Base-by-base conservation (phyloP, 2,329 filamentous ascomycete species). In the Aspergillus bombycis region DNA sequence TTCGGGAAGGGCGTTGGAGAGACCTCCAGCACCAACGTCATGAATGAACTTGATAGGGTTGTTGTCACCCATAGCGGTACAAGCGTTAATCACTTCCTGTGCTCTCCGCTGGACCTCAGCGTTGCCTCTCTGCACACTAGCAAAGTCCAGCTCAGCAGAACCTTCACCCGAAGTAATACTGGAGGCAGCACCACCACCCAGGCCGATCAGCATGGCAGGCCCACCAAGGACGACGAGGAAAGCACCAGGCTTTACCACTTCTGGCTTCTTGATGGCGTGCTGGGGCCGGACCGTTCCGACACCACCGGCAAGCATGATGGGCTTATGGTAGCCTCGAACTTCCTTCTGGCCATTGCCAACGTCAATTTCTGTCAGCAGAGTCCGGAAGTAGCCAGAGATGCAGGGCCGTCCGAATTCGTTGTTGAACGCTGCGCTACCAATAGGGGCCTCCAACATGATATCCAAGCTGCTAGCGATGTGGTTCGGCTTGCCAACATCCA, bases 41-140 rank as follows among this genome's bases (percentile, higher is more conserved):
- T 99, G 95, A 67, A 99, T 98, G 81, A 98, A 94, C 61, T 92
- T 90, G 70, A 99, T 98, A 0, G 95, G 95, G 75, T 91, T 98
- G 67, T 93, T 84, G 4, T 89, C 82, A 19, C 94, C 94, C 71
- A 98, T 86, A 3, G 92, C 90, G 32, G 91, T 89, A 77, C 95
- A 99, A 5, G 93, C 90, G 78, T 98, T 95, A 79, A 99, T 99
- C 68, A 99, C 95, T 87, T 98, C 96, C 80, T 99, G 95, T 2
- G 94, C 95, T 71, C 95, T 87, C 66, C 95, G 86, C 79, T 99
- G 93, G 78, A 98, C 94, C 80, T 99, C 95, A 1, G 95, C 94
- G 74, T 99, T 99, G 54, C 94, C 95, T 80, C 95, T 86, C 81
- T 99, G 95, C 36, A 99, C 95, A 81, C 93, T 97, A 71, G 94